These are phyloP conservation scores for Bullera alba DNA, from an alignment of 768 basidiomycete species.

Conservation along the genomic window DNA sequence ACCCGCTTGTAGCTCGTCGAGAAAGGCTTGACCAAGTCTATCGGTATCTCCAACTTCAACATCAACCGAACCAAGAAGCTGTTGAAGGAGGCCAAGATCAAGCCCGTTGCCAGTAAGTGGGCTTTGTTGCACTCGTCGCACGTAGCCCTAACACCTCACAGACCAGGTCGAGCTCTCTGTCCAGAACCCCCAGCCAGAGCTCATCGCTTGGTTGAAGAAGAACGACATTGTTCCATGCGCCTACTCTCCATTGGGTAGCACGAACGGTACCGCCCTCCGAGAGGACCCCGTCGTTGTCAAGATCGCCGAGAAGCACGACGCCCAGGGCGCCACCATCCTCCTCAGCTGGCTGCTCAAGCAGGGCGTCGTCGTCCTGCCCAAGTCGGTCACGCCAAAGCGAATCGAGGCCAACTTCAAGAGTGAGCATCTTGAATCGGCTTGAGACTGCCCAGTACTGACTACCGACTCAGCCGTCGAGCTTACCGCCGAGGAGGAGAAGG, in stretches of 20 bases:
- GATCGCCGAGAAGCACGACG: constrained; percentile 58
- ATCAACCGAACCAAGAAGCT: constrained; percentile 50
- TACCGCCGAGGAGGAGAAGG: constrained; percentile 29
- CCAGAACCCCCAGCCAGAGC: constrained; percentile 68
- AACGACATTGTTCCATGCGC: constrained; percentile 63
- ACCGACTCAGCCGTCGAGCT: constrained; percentile 27
- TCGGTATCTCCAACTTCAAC: constrained; percentile 80
- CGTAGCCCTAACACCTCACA: constrained; percentile 49
- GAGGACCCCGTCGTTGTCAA: constrained; percentile 56
- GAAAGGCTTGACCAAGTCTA: constrained; percentile 69
- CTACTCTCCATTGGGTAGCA: constrained; percentile 68
- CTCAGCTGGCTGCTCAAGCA: constrained; percentile 62
- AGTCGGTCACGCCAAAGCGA: constrained; percentile 65
- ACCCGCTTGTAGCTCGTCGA: constrained; percentile 53
- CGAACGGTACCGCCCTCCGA: constrained; percentile 53
- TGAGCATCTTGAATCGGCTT: constrained; percentile 7
- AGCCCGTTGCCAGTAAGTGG: constrained; percentile 14
- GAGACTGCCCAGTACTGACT: not conserved
- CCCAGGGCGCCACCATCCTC: constrained; percentile 68
- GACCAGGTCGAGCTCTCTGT: constrained; percentile 76
- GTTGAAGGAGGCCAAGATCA: constrained; percentile 19
- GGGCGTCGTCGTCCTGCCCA: constrained; percentile 66
- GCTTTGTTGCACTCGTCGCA: not conserved
- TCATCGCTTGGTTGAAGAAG: constrained; percentile 66
- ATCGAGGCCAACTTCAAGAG: constrained; percentile 60